Conservation (phyloP, 257 asterid genomes). For the Anisodus acutangulus region DNA sequence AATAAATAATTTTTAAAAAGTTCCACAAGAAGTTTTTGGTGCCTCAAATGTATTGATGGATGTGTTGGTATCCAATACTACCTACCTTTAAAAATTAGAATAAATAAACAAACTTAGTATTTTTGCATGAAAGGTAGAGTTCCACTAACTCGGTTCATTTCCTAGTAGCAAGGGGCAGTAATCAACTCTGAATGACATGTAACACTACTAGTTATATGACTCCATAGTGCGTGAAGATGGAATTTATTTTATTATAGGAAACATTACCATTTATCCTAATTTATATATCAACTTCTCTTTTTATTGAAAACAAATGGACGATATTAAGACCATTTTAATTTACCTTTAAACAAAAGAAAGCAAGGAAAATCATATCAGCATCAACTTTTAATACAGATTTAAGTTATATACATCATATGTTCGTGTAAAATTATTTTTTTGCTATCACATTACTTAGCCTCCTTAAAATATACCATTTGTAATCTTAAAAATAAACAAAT, state of each 20-base stretch:
- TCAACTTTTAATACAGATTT: not conserved
- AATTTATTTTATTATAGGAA: no score
- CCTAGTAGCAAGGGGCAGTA: constrained; percentile 22
- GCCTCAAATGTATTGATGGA: not conserved
- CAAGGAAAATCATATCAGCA: not conserved
- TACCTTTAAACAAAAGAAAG: not conserved
- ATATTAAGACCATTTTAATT: no score
- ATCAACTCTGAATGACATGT: not conserved
- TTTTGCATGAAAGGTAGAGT: constrained; percentile 72
- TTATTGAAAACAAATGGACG: no score
- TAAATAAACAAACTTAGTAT: constrained; percentile 1
- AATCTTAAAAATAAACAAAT: no score
- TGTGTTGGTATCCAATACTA: constrained; percentile 20
- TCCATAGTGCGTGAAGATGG: no score
- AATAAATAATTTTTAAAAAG: no score
- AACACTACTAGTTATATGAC: not conserved
- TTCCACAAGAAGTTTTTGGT: constrained; percentile 24
- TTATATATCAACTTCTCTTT: not conserved
- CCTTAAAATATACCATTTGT: no score
- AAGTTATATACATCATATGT: no score
- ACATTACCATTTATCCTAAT: no score
- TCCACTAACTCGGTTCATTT: constrained; percentile 59
- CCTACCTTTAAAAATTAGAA: not conserved
- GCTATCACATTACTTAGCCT: no score
- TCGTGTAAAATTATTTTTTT: no score